phyloP scores from a whole-genome alignment of 345 rosid species.

The Erodium maritimum region DNA sequence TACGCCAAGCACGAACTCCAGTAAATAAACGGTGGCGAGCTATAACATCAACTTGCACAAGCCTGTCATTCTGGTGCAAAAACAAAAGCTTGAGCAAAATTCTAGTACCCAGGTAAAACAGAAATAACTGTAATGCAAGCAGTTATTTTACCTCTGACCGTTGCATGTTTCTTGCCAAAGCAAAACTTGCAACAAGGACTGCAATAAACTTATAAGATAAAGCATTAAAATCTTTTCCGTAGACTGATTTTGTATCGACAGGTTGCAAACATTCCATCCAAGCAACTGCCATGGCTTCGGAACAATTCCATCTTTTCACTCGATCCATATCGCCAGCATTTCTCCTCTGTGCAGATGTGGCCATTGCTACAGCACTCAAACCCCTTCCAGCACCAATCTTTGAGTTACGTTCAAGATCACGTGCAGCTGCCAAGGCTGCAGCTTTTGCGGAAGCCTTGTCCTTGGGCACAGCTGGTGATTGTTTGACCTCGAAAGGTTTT shows the following conservation, averaged over 20 bases:
- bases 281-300: slow-evolving; percentile 97
- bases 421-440: slow-evolving; percentile 97
- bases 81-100: background rate
- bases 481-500: slow-evolving; percentile 55
- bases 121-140: slow-evolving; percentile 11
- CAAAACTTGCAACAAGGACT: slow-evolving; percentile 96
- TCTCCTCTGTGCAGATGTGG: slow-evolving; percentile 95
- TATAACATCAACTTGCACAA: slow-evolving; percentile 60
- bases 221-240: slow-evolving; percentile 95
- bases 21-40: slow-evolving; percentile 39
- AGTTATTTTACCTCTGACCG: slow-evolving; percentile 74
- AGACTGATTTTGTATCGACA: slow-evolving; percentile 82
- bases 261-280: slow-evolving; percentile 99
- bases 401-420: slow-evolving; percentile 94
- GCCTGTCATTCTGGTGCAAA: slow-evolving; percentile 68
- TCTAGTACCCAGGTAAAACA: slow-evolving; percentile 2
- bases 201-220: slow-evolving; percentile 87
- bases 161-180: slow-evolving; percentile 95
- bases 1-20: slow-evolving; percentile 90
- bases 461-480: slow-evolving; percentile 54
- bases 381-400: slow-evolving; percentile 99
- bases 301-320: slow-evolving; percentile 74
- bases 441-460: slow-evolving; percentile 99
- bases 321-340: slow-evolving; percentile 86
- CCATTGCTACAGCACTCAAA: slow-evolving; percentile 98